Base-by-base conservation (phyloP, 345 rosid species). In the Excoecaria cochinchinensis region DNA sequence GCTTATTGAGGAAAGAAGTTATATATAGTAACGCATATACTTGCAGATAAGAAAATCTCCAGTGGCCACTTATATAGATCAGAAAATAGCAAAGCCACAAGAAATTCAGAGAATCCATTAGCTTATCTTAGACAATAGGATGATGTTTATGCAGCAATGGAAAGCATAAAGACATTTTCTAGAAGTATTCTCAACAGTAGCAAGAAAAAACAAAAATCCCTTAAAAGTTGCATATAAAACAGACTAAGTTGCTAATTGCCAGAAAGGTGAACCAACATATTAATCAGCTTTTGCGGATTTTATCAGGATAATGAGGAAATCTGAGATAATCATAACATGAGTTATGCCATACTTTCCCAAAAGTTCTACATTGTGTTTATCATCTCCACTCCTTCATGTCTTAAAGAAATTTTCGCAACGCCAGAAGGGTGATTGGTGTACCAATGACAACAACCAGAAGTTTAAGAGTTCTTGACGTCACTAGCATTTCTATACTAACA, bases 151-250 rank as follows among this genome's bases (percentile, higher is more conserved):
- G 67, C 25, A 50, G 39, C 69, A 11, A 73, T n/a, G 10, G 57
- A 50, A 73, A 72, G 67, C 40, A 58, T 25, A 6, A n/a, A 71
- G 36, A 47, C 17, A 71, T 25, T 61, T 72, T 72, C 51, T 21
- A 21, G 25, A 39, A 58, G 5, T 57, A 0, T 5, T 39, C 53
- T 53, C 6, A 72, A 72, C 6, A 58, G 50, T 72, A 40, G 15
- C n/a, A 21, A 53, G 25, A 55, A 13, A 38, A 70, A 38, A 38
- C 16, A 52, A 46, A 70, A 31, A 31, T 31, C 31, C 19, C 48
- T 61, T 15, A 6, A 47, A 16, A 31, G 51, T 11, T 13, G 51
- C 16, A 52, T n/a, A 47, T 38, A 22, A 63, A 14, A 9, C 1
- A 40, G 24, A 2, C 6, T 8, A 42, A 40, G 31, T 42, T 40